Evolutionary conservation across 441 rosid species (phyloP).

Genomic region (Adansonia rubrostipa): DNA sequence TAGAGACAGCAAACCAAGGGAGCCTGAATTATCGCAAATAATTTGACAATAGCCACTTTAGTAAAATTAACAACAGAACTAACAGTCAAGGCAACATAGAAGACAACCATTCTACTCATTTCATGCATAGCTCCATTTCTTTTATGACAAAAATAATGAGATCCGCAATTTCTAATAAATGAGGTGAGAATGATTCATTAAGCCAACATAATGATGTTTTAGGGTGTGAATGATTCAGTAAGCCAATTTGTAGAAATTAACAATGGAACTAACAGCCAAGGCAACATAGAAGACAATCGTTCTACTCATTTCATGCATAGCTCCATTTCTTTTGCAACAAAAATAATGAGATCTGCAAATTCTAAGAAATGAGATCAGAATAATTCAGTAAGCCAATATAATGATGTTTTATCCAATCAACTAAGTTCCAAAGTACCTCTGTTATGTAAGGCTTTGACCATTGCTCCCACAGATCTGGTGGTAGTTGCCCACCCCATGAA

Average conservation of each 20-base stretch:
- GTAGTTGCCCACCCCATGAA: conserved; percentile 97
- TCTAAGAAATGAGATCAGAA: background rate
- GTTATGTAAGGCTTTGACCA: conserved; percentile 93
- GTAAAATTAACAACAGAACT: background rate
- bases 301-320: background rate
- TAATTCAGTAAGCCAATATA: background rate
- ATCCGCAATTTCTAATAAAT: background rate
- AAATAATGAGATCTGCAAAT: background rate
- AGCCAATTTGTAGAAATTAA: background rate
- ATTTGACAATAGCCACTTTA: conserved; percentile 6
- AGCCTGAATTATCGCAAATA: background rate
- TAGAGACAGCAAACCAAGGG: background rate
- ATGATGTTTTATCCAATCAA: conserved; percentile 1
- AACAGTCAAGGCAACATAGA: background rate
- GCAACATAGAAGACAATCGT: background rate
- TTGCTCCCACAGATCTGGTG: conserved; percentile 89
- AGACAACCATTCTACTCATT: background rate
- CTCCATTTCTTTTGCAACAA: background rate
- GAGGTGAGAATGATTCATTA: background rate
- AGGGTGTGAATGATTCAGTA: background rate
- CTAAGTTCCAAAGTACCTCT: conserved; percentile 53
- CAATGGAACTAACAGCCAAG: background rate
- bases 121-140: background rate
- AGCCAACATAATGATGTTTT: background rate
- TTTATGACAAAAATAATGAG: background rate